phyloP scores from a whole-genome alignment of 345 rosid species.

The Syzygium aromaticum region DNA sequence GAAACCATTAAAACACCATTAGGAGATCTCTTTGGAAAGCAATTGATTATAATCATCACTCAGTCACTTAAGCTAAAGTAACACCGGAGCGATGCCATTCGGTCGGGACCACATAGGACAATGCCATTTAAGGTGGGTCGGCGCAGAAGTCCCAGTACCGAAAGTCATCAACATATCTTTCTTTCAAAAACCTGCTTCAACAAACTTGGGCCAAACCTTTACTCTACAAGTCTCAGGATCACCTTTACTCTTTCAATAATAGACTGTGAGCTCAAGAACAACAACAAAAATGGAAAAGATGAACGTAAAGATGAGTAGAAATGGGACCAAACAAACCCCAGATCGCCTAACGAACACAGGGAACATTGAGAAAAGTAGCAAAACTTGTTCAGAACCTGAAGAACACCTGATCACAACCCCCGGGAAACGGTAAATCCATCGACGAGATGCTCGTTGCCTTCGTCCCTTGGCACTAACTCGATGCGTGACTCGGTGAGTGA shows the following conservation, averaged over 20 bases:
- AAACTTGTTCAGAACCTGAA: neutral
- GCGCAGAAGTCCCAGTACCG: neutral
- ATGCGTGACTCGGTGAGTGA: neutral
- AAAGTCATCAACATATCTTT: neutral
- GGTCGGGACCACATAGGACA: neutral
- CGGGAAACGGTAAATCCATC: neutral
- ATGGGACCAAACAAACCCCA: neutral
- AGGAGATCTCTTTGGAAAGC: neutral
- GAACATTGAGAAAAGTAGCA: neutral
- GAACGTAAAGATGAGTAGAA: neutral
- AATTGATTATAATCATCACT: neutral
- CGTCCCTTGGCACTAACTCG: neutral
- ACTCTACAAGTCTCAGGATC: neutral
- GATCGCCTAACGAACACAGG: neutral
- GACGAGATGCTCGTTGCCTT: neutral
- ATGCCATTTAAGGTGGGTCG: neutral
- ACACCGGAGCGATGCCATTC: neutral
- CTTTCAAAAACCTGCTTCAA: neutral
- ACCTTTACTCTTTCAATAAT: neutral
- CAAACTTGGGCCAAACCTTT: neutral
- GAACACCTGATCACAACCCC: neutral
- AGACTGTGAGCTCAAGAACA: neutral
- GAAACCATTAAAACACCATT: neutral
- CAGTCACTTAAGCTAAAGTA: neutral
- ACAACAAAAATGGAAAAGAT: neutral